These are phyloP conservation scores for Backusella macrospora DNA, from an alignment of 192 early-diverging fungal genomes.

Conservation along the genomic window DNA sequence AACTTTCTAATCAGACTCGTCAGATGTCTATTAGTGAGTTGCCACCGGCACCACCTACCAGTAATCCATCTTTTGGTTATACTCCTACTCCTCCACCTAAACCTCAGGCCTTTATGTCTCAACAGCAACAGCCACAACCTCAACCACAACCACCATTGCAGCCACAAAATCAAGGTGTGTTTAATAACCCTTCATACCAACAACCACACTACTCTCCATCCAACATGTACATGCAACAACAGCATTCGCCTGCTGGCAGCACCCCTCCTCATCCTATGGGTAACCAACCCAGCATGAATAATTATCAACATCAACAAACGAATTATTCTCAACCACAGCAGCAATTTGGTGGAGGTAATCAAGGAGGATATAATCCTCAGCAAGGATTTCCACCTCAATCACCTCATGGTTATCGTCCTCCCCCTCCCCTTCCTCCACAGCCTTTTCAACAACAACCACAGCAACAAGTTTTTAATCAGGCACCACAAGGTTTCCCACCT, in stretches of 20 bases:
- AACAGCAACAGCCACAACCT: background rate
- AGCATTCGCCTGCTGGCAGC: background rate
- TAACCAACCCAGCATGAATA: background rate
- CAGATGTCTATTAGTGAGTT: constrained; percentile 31
- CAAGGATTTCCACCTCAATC: background rate
- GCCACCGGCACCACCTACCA: constrained; percentile 20
- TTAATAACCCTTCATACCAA: background rate
- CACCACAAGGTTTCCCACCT: background rate
- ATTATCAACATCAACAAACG: background rate
- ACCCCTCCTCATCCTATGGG: background rate
- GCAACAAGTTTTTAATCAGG: background rate
- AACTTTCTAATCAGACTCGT: constrained; percentile 36
- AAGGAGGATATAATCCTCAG: background rate
- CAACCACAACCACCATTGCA: background rate
- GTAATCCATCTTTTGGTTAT: constrained; percentile 13
- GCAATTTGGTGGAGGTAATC: background rate
- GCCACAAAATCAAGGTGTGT: constrained; percentile 1
- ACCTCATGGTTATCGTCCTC: background rate
- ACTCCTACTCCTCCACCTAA: constrained; percentile 21
- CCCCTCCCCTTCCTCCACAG: background rate
- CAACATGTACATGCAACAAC: constrained; percentile 3
- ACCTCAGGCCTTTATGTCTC: constrained; percentile 11
- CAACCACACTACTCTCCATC: background rate
- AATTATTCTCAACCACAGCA: background rate
- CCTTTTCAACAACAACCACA: background rate